Evolutionary conservation across 495 filamentous ascomycete species (phyloP), one percentile per base, ranked within the genome.

Genomic region (Talaromyces wortmannii): DNA sequence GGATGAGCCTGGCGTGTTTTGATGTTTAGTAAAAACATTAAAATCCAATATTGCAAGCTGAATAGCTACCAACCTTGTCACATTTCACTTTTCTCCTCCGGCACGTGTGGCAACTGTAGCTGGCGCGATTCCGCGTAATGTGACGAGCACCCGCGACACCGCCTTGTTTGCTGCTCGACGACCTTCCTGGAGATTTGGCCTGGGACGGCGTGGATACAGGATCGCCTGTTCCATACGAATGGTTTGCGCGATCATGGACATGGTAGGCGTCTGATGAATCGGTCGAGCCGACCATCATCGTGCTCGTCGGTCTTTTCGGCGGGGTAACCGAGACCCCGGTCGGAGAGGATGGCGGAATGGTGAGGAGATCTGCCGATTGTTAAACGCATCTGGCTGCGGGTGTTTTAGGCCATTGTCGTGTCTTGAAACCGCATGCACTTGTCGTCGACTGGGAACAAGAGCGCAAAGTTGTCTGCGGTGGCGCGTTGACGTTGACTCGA

Each of bases 81-180:
- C 72, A 76, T 63, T 75, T 76, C 30, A 78, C 73, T 53, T 78
- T 78, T 31, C 75, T 65, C 48, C 72, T 62, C 48, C 75, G 73
- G 65, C 75, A 78, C 0, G 67, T 72, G 60, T 78, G 74, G 58
- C 75, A 78, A 57, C 74, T 77, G 57, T 77, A 77, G 56, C 74
- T 77, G 31, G 73, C 66, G 54, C 75, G 73, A 48, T 76, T 78
- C 3, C 75, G 71, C 29, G 75, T 78, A 44, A 78, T 78, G 55
- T 76, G 74, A 48, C 72, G 71, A 48, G 62, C 64, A 40, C 63
- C 58, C 5, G 59, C 60, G 12, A 66, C 49, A 17, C 6, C 5
- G 12, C 13, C 10, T 10, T 50, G 31, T 40, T 45, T 30, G 36
- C 31, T 31, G 15, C 40, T 16, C 42, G 47, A 40, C 45, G 53